Conservation (phyloP, 1,284 basidiomycete genomes). For the Malassezia pachydermatis region DNA sequence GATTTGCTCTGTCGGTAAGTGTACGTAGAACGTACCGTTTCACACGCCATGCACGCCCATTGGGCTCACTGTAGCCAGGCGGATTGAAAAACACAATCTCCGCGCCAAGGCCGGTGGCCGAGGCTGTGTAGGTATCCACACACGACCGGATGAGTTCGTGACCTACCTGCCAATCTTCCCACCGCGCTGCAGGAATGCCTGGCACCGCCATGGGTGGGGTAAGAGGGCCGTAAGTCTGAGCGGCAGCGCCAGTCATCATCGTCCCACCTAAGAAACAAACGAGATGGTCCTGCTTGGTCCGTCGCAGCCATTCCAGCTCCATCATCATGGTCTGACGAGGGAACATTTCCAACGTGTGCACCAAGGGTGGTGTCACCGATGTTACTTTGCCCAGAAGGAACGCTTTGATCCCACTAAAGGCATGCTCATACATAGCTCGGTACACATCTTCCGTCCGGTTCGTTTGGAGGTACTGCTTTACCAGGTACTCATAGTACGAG, state of each 20-base stretch:
- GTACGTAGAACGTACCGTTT: slow-evolving; percentile 10
- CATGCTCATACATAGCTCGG: slow-evolving; percentile 73
- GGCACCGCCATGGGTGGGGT: slow-evolving; percentile 14
- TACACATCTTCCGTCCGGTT: slow-evolving; percentile 65
- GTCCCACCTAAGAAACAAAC: slow-evolving; percentile 89
- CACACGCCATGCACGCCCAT: slow-evolving; percentile 41
- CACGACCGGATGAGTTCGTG: slow-evolving; percentile 74
- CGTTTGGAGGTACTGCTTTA: slow-evolving; percentile 54
- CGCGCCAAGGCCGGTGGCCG: slow-evolving; percentile 58
- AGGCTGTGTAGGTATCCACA: slow-evolving; percentile 66
- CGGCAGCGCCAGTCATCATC: slow-evolving; percentile 68
- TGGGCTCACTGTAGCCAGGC: slow-evolving; percentile 54
- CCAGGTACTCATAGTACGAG: slow-evolving; percentile 85
- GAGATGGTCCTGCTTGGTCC: slow-evolving; percentile 86
- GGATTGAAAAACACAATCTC: slow-evolving; percentile 47
- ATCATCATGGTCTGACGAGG: slow-evolving; percentile 24
- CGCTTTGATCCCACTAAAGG: slow-evolving; percentile 69
- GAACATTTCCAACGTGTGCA: slow-evolving; percentile 70
- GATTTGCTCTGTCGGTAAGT: slow-evolving; percentile 1
- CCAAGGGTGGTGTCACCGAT: slow-evolving; percentile 50
- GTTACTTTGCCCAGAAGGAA: slow-evolving; percentile 57
- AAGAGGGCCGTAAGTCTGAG: slow-evolving; percentile 10
- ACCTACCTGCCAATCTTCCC: slow-evolving; percentile 66
- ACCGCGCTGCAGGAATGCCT: slow-evolving; percentile 1
- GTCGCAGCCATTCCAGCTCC: slow-evolving; percentile 46